Conservation (phyloP, 192 early-diverging fungal species). For the Backusella westeae region DNA sequence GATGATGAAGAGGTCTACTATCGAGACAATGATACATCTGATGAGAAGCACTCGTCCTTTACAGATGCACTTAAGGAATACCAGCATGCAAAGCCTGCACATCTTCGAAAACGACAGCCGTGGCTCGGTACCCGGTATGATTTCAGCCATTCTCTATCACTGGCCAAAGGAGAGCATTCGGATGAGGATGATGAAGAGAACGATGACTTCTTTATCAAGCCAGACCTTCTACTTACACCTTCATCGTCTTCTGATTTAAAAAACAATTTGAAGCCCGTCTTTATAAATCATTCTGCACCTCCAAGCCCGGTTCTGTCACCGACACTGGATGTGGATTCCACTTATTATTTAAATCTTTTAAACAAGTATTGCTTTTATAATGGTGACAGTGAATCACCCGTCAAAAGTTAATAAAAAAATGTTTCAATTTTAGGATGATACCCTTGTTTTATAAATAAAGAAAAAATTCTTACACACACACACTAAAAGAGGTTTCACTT, state of each 20-base stretch:
- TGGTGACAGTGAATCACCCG: background rate
- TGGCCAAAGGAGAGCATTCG: background rate
- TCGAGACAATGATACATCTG: background rate
- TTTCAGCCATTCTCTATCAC: slow-evolving; percentile 7
- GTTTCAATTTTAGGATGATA: background rate
- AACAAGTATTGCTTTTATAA: slow-evolving; percentile 58
- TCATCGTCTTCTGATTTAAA: slow-evolving; percentile 1
- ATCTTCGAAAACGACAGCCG: background rate
- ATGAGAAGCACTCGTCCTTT: slow-evolving; percentile 2
- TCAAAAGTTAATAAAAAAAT: background rate
- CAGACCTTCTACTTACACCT: background rate
- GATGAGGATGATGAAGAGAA: background rate
- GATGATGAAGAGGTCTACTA: background rate
- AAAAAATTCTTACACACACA: no score
- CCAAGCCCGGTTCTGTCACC: slow-evolving; percentile 3
- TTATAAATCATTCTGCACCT: background rate
- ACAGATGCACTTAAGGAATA: slow-evolving; percentile 1
- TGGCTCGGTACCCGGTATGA: slow-evolving; percentile 12
- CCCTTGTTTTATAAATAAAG: background rate
- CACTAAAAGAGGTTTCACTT: background rate
- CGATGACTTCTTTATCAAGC: background rate
- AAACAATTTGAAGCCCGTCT: background rate
- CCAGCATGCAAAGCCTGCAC: background rate
- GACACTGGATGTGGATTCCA: slow-evolving; percentile 30
- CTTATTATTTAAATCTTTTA: slow-evolving; percentile 51